These are phyloP conservation scores for Aphanomyces cochlioides DNA, from an alignment of 352 stramenopile genomes.

Conservation along the genomic window DNA sequence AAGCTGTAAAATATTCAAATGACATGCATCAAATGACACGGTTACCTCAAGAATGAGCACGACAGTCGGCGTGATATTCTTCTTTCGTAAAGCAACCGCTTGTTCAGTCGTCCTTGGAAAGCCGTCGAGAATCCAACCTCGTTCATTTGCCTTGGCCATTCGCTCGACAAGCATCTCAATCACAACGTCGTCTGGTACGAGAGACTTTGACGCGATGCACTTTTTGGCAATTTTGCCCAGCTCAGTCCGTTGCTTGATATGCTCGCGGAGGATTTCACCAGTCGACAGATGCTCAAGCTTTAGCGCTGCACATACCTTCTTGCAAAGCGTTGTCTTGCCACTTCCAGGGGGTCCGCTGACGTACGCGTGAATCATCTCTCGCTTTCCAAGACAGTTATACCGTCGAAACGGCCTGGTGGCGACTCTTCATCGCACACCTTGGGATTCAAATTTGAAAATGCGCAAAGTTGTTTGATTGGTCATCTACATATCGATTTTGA, in stretches of 20 bases:
- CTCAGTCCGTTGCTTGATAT: constrained; percentile 56
- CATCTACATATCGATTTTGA: no score
- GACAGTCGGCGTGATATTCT: constrained; percentile 48
- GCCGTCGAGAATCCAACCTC: constrained; percentile 67
- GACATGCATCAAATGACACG: neutral
- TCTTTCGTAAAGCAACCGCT: constrained; percentile 42
- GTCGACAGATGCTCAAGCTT: constrained; percentile 59
- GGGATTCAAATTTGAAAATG: no score
- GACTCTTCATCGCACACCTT: no score
- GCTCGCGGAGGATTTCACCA: constrained; percentile 63
- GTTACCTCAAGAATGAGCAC: constrained; percentile 51
- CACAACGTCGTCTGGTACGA: constrained; percentile 69
- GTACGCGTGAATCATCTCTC: constrained; percentile 52
- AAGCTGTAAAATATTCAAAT: constrained; percentile 24
- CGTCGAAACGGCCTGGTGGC: no score
- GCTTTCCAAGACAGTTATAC: neutral
- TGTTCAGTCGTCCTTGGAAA: constrained; percentile 69
- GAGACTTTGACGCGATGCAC: constrained; percentile 58
- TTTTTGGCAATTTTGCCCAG: constrained; percentile 55
- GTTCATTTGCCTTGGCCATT: constrained; percentile 38
- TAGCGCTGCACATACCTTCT: constrained; percentile 54
- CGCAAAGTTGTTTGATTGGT: no score
- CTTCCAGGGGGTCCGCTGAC: constrained; percentile 61
- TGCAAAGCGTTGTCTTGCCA: constrained; percentile 66
- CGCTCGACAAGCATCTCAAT: constrained; percentile 73